Percentiles rank a stretch among this genome's conserved stretches.
Evolutionary conservation across 225 moss, liverwort and hornwort species (phyloP).

Genomic region (Bryum argenteum): DNA sequence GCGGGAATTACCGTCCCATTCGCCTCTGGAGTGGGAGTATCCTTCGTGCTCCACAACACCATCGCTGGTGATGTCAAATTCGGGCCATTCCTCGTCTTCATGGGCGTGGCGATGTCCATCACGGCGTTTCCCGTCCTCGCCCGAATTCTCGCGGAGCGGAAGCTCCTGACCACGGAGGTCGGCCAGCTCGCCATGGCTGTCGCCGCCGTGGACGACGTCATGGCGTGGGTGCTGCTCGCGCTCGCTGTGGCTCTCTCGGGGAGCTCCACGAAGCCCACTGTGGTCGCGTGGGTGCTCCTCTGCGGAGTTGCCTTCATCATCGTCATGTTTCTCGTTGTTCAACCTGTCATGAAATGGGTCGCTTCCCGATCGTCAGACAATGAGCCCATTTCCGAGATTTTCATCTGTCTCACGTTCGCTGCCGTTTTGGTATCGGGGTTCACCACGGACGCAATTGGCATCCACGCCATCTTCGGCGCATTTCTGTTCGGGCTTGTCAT

Average conservation of each 20-base stretch:
- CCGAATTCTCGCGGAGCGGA: slow-evolving; percentile 81
- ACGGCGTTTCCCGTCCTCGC: slow-evolving; percentile 89
- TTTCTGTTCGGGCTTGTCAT: slow-evolving; percentile 76
- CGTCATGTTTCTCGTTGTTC: slow-evolving; percentile 58
- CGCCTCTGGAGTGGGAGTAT: slow-evolving; percentile 66
- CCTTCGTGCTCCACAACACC: slow-evolving; percentile 59
- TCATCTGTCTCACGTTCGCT: slow-evolving; percentile 62
- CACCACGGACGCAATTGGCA: slow-evolving; percentile 73
- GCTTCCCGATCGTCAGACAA: slow-evolving; percentile 46
- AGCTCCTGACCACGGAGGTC: slow-evolving; percentile 80
- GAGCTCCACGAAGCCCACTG: slow-evolving; percentile 24
- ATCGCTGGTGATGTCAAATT: slow-evolving; percentile 54
- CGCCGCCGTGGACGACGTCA: slow-evolving; percentile 86
- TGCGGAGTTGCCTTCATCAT: slow-evolving; percentile 59
- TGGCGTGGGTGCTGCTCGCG: slow-evolving; percentile 83
- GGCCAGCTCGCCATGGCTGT: slow-evolving; percentile 88
- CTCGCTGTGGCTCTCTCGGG: slow-evolving; percentile 83
- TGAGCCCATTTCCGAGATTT: slow-evolving; percentile 64
- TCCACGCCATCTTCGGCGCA: slow-evolving; percentile 76
- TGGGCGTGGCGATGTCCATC: slow-evolving; percentile 92
- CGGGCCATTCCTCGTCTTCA: slow-evolving; percentile 75
- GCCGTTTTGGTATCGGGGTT: slow-evolving; percentile 62
- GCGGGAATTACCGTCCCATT: slow-evolving; percentile 72
- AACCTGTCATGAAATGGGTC: slow-evolving; percentile 62
- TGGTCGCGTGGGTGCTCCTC: slow-evolving; percentile 76